Conservation (phyloP, 78 protist species). For the Dictyostelium brefeldianum region DNA sequence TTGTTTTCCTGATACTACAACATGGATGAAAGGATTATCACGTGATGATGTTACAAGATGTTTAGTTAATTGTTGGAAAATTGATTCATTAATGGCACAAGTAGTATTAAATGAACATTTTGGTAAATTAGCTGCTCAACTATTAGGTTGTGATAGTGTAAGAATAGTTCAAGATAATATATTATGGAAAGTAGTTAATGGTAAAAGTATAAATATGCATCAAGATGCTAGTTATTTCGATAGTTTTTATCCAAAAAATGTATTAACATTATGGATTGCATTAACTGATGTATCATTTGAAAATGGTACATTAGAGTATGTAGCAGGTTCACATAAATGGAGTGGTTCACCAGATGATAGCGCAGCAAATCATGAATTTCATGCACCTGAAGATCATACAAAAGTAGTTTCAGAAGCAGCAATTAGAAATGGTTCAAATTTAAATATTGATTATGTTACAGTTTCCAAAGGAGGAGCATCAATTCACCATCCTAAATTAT, state of each 20-base stretch:
- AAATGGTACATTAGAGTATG: conserved; percentile 62
- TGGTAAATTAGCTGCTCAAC: conserved; percentile 24
- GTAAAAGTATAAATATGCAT: conserved; percentile 30
- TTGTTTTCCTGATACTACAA: not conserved
- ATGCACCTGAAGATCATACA: conserved; percentile 42
- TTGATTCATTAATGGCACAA: conserved; percentile 21
- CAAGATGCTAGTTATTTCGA: conserved; percentile 36
- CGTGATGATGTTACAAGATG: conserved; percentile 8
- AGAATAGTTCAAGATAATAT: conserved; percentile 66
- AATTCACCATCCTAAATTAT: conserved; percentile 28
- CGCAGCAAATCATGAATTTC: conserved; percentile 1
- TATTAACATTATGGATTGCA: conserved; percentile 35
- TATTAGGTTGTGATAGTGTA: conserved; percentile 60
- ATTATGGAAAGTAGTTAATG: conserved; percentile 16
- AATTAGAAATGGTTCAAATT: not conserved
- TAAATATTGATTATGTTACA: not conserved
- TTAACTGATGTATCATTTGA: conserved; percentile 2
- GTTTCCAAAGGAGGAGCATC: not conserved
- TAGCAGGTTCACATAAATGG: conserved; percentile 38
- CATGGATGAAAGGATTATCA: conserved; percentile 7
- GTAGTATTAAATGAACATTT: conserved; percentile 12
- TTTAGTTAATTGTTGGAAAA: conserved; percentile 8
- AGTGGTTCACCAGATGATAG: not conserved
- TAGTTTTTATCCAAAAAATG: conserved; percentile 6
- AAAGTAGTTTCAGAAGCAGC: not conserved